A percentile compares a stretch with the other conserved stretches of the same genome.
Conservation (phyloP, 352 stramenopile genomes). For the Pythium dissimile region DNA sequence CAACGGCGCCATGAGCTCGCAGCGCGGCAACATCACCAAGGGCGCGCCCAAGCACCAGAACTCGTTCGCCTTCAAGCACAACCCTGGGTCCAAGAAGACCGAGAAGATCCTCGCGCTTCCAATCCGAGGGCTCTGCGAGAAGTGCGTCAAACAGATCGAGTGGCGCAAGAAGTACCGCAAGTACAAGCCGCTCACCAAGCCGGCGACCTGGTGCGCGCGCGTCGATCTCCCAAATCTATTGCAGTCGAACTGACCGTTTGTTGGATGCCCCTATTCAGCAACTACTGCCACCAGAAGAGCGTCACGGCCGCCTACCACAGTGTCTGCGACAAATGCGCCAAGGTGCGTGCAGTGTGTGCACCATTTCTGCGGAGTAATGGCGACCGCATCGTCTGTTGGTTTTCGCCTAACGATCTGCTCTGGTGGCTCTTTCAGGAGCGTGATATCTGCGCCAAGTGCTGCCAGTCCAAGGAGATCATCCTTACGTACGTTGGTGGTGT, state of each 20-base stretch:
- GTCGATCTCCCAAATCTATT: not conserved
- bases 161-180: conserved; percentile 99
- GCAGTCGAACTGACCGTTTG: no score
- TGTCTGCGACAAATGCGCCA: conserved; percentile 89
- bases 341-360: no score
- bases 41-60: conserved; percentile 96
- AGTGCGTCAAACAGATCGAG: conserved; percentile 96
- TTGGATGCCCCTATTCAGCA: conserved; percentile 53
- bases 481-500: conserved; percentile 32
- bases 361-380: no score
- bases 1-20: conserved; percentile 64
- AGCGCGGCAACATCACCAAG: conserved; percentile 84
- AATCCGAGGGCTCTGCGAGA: conserved; percentile 91
- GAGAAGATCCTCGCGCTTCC: conserved; percentile 89
- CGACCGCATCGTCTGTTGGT: not conserved
- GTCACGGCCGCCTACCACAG: conserved; percentile 94
- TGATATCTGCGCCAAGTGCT: conserved; percentile 90
- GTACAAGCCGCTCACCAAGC: conserved; percentile 96
- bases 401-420: not conserved
- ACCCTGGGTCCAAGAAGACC: conserved; percentile 98
- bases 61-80: conserved; percentile 97
- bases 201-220: conserved; percentile 78
- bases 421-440: conserved; percentile 33
- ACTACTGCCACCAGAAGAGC: conserved; percentile 89
- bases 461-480: conserved; percentile 67